Base-by-base conservation (phyloP, 2,329 filamentous ascomycete species). In the Claviceps quebecensis region DNA sequence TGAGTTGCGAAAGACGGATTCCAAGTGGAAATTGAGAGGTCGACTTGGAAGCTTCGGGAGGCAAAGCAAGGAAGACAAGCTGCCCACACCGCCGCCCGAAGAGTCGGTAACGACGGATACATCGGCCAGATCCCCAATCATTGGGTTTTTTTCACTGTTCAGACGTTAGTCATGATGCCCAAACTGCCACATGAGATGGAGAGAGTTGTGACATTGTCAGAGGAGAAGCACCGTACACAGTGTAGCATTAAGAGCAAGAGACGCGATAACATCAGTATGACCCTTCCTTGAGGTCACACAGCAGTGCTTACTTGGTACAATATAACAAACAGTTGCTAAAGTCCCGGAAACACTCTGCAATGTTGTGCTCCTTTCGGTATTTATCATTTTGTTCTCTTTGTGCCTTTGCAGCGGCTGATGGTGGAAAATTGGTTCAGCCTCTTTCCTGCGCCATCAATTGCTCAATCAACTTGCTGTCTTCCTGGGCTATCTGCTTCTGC, bases 391-490 rank as follows among this genome's bases (percentile, higher is more conserved):
- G 11, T 22, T 23, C 13, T 26, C 22, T 23, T 44, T 4, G 8
- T 11, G 26, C 26, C 19, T 44, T 2, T 17, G 16, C 23, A 46
- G 22, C 14, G 8, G n/a, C 45, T 36, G 29, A 11, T 36, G 44
- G n/a, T 46, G n/a, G n/a, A 7, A 19, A 7, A 19, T n/a, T 29
- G 11, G 16, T 36, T 56, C 58, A 66, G n/a, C 61, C 59, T 49
- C 63, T 64, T 55, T 74, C 74, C 50, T 69, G 69, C 43, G 70
- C 65, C 53, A 80, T 63, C 41, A 81, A 63, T 44, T 67, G 65
- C 54, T 72, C 67, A 46, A 81, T 75, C 22, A 74, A 63, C 56
- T 70, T 69, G 4, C 68, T 67, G 53, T 80, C 75, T 55, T 74
- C 67, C 48, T 70, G 64, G 2, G 65, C 68, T 16, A 73, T 60